Percentiles rank a stretch among this genome's conserved stretches.
phyloP scores from a whole-genome alignment of 1,139 yeast species.

The Candida labiduridarum region DNA sequence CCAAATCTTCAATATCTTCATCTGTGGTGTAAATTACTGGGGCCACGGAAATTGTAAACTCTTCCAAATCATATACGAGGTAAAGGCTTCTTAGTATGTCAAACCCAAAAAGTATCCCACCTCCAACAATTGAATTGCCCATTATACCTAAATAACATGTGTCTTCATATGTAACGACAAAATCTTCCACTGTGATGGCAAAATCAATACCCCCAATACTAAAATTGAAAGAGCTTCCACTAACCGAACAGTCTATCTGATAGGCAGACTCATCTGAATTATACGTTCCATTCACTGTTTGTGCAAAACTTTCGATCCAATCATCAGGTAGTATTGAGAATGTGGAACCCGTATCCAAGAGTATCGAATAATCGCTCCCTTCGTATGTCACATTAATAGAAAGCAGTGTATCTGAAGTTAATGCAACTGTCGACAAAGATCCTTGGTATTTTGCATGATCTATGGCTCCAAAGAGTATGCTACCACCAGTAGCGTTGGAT shows the following conservation, averaged over 20 bases:
- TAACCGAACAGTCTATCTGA: slow-evolving; percentile 18
- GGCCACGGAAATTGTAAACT: slow-evolving; percentile 5
- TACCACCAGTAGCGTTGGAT: slow-evolving; percentile 32
- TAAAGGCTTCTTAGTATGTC: slow-evolving; percentile 29
- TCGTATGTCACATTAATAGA: slow-evolving; percentile 4
- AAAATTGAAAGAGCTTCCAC: slow-evolving; percentile 24
- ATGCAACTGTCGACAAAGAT: slow-evolving; percentile 33
- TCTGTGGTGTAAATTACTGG: slow-evolving; percentile 2
- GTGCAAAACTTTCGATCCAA: slow-evolving; percentile 42
- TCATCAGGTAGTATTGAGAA: slow-evolving; percentile 52
- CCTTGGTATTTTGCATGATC: slow-evolving; percentile 56
- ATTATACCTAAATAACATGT: slow-evolving; percentile 22
- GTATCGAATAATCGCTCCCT: slow-evolving; percentile 2
- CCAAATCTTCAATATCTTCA: slow-evolving; percentile 18
- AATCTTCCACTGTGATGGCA: slow-evolving; percentile 26
- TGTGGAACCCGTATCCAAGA: slow-evolving; percentile 71
- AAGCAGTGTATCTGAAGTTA: slow-evolving; percentile 7
- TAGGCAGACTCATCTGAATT: slow-evolving; percentile 17
- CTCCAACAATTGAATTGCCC: slow-evolving; percentile 15
- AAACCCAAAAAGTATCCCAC: slow-evolving; percentile 22
- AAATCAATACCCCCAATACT: slow-evolving; percentile 33
- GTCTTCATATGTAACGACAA: slow-evolving; percentile 14
- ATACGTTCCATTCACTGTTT: slow-evolving; percentile 24
- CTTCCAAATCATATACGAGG: slow-evolving; percentile 28
- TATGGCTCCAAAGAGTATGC: slow-evolving; percentile 59